Base-by-base conservation (phyloP, 78 protist species). In the Corallochytrium limacisporum region DNA sequence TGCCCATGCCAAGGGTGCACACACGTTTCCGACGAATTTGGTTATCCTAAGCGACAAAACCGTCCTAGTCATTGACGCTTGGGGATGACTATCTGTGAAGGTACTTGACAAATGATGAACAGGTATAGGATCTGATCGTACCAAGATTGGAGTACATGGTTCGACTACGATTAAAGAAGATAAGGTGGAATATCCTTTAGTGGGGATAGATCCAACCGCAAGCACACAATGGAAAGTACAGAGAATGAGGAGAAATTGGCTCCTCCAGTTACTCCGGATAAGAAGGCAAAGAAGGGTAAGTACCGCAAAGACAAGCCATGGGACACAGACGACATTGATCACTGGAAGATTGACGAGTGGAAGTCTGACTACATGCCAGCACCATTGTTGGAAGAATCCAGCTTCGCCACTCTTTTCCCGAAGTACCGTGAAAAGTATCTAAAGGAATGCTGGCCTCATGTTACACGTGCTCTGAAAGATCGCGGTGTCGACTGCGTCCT, bases 331-430 rank as follows among this genome's bases (percentile, higher is more conserved):
- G 79, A 50, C 72, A 73, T 80, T 26, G 87, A 86, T 47, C 91
- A 78, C 63, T 80, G 86, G 87, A 75, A 80, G 70, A 26, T 75
- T 0, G 77, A 69, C 6, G 47, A 76, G n/a, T 77, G 65, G 63
- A 47, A 40, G 67, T 16, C 35, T 0, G 38, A 62, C 40, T 29
- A 38, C 33, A 1, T 71, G 32, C n/a, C n/a, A n/a, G n/a, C n/a
- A n/a, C n/a, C n/a, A n/a, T 18, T 68, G 20, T 35, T 47, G 35
- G 88, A 82, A 46, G 88, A 87, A 39, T 54, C 75, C 24, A 70
- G 81, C 31, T 96, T 90, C 51, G 85, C 91, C n/a, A 84, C 91
- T 7, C 59, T 93, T 12, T 96, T 91, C 53, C 99, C 99, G 20
- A 63, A 76, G 61, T 93, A 96, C 51, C 65, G 95, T 36, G 95